Conservation (phyloP, 176 grass and related monocot genomes). For the Panicum miliaceum region DNA sequence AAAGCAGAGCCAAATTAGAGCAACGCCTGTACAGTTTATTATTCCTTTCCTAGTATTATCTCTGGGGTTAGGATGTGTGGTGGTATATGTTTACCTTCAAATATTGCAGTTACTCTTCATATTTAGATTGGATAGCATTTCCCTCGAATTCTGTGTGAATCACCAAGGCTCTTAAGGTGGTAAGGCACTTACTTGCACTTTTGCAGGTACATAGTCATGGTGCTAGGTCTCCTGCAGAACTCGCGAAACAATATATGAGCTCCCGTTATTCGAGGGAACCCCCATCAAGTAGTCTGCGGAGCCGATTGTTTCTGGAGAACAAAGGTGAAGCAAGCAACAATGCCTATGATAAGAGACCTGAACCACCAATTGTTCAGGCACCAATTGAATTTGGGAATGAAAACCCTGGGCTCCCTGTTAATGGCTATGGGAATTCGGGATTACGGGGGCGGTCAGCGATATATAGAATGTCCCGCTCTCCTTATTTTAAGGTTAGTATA, state of each 20-base stretch:
- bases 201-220: slow-evolving; percentile 44
- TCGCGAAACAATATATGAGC: slow-evolving; percentile 76
- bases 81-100: background rate
- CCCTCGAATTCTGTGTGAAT: background rate
- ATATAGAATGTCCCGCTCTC: slow-evolving; percentile 64
- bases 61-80: slow-evolving; percentile 4
- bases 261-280: slow-evolving; percentile 45
- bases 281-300: slow-evolving; percentile 43
- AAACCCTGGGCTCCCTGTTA: slow-evolving; percentile 39
- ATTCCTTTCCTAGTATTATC: background rate
- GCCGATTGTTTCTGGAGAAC: slow-evolving; percentile 46
- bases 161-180: background rate
- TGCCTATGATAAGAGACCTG: slow-evolving; percentile 39
- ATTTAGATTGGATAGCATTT: background rate
- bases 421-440: slow-evolving; percentile 60
- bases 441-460: slow-evolving; percentile 61
- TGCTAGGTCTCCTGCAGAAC: slow-evolving; percentile 58
- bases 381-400: slow-evolving; percentile 36
- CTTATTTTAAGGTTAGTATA: slow-evolving; percentile 59
- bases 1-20: background rate
- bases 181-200: slow-evolving; percentile 21
- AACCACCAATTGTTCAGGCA: slow-evolving; percentile 37
- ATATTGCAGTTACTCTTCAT: background rate
- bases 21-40: background rate
- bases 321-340: slow-evolving; percentile 48